Base-by-base conservation (phyloP, 331 rosid genomes). In the Acacia pycnantha region DNA sequence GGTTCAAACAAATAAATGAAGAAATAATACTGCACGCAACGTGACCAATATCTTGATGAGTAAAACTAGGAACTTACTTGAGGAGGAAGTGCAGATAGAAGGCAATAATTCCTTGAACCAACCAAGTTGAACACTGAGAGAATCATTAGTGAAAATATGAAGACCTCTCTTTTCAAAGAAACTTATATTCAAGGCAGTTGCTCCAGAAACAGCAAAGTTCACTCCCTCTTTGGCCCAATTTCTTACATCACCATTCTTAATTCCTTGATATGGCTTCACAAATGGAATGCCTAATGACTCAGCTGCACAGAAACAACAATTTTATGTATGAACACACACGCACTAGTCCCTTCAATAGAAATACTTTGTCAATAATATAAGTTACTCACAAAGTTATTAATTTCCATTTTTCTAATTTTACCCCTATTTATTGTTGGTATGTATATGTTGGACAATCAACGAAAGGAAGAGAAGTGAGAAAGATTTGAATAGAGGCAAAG, bases 181-280 rank as follows among this genome's bases (percentile, higher is more conserved):
- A 6, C 19, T 18, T 2, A n/a, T 22, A 18, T 85, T 78, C 84
- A 84, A 40, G 5, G 88, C 86, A 0, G 90, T 87, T 44, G 90
- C 82, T 71, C 90, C 90, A 18, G 26, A n/a, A 1, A 85, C 83
- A 4, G 90, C 88, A 26, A 87, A 87, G 33, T 87, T 87, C 40
- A 61, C 83, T 15, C 83, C 90, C 70, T 48, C 16, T 11, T 12
- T 67, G 0, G 33, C 62, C 61, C 44, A 31, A 16, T 26, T 19
- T 27, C 19, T 58, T 37, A 72, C 10, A 7, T 29, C 3, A 26
- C 78, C 84, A 27, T 47, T 81, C 80, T 74, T 74, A 13, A 84
- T 58, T 21, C 77, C 86, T 37, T 76, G 31, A 33, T 86, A 89
- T 1, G 92, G 89, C 44, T 87, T 79, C 71, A 87, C 66, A 14